Base-by-base conservation (phyloP, 495 filamentous ascomycete genomes). In the Penicillium canescens region DNA sequence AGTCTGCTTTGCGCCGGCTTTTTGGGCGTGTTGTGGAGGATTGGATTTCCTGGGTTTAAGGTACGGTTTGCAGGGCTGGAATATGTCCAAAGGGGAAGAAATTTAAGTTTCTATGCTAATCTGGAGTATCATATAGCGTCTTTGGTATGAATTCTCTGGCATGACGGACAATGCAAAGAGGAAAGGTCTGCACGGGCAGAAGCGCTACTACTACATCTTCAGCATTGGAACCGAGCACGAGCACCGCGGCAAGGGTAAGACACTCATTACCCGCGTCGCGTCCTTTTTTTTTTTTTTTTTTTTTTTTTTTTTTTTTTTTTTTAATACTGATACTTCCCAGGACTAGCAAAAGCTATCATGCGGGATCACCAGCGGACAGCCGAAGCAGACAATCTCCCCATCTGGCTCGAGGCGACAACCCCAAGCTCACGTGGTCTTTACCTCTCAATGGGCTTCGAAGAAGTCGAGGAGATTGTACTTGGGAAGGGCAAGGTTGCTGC, bases 341-440 rank as follows among this genome's bases (percentile, higher is more conserved):
- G 66, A 3, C 61, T 69, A 20, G 66, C 63, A 0, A 66, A 58
- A 48, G 54, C 56, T 1, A 66, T 69, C 13, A 56, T 69, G 28
- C 50, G 24, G 1, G 28, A 66, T 4, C 50, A 66, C 31, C 63
- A 66, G 36, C 36, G 47, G 4, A 54, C 28, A 7, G 66, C 63
- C 2, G 50, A 53, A 23, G 18, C 48, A 1, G 58, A 63, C 9
- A 58, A 65, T n/a, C 40, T 66, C 3, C 66, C 66, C 0, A 69
- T 69, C 11, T 69, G 63, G 63, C 63, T 69, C 3, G 66, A 69
- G 41, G 66, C 66, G 13, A 66, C 66, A 5, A 61, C 55, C 6
- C 31, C 55, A 9, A 35, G 46, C 21, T 66, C 66, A 0, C 60
- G 61, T 3, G 42, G 49, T 21, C 43, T 69, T 1, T 69, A 69